Conservation (phyloP, 2,329 filamentous ascomycete genomes). For the Penicillium paneum region DNA sequence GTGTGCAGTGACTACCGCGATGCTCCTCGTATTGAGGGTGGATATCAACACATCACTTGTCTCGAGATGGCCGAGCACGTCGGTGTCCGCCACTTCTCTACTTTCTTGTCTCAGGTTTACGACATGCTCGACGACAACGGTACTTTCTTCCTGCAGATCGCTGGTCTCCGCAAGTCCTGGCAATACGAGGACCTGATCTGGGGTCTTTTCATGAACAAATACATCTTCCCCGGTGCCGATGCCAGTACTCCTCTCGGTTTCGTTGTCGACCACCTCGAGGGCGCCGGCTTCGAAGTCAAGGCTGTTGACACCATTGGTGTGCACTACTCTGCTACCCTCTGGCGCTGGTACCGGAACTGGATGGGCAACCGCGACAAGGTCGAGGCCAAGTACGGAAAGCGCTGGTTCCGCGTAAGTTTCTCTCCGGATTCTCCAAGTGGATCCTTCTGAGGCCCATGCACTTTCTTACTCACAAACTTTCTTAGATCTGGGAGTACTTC, state of each 20-base stretch:
- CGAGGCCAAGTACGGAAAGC: slow-evolving; percentile 86
- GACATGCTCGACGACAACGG: slow-evolving; percentile 97
- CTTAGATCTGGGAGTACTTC: slow-evolving; percentile 80
- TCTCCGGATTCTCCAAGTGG: not conserved
- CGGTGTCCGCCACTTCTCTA: slow-evolving; percentile 80
- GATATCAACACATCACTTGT: slow-evolving; percentile 93
- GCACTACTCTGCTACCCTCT: slow-evolving; percentile 93
- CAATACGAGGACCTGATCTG: slow-evolving; percentile 97
- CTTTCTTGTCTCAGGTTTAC: slow-evolving; percentile 81
- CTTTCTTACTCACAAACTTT: not conserved
- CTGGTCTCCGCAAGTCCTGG: slow-evolving; percentile 90
- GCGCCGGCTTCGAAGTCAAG: slow-evolving; percentile 87
- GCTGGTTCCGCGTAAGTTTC: slow-evolving; percentile 71
- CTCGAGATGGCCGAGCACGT: slow-evolving; percentile 99
- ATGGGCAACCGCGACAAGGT: slow-evolving; percentile 90
- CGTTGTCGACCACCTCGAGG: slow-evolving; percentile 80
- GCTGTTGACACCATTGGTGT: slow-evolving; percentile 88
- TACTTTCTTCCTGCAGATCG: slow-evolving; percentile 92
- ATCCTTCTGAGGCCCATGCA: not conserved
- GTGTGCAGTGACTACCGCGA: slow-evolving; percentile 98
- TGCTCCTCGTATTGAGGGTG: slow-evolving; percentile 71
- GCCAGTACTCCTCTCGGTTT: slow-evolving; percentile 89
- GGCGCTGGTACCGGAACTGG: slow-evolving; percentile 99
- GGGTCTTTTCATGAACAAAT: slow-evolving; percentile 99
- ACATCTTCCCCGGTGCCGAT: slow-evolving; percentile 95